These are phyloP conservation scores for Ceratobasidium papillatum DNA, from an alignment of 1,284 basidiomycete genomes.

Conservation along the genomic window DNA sequence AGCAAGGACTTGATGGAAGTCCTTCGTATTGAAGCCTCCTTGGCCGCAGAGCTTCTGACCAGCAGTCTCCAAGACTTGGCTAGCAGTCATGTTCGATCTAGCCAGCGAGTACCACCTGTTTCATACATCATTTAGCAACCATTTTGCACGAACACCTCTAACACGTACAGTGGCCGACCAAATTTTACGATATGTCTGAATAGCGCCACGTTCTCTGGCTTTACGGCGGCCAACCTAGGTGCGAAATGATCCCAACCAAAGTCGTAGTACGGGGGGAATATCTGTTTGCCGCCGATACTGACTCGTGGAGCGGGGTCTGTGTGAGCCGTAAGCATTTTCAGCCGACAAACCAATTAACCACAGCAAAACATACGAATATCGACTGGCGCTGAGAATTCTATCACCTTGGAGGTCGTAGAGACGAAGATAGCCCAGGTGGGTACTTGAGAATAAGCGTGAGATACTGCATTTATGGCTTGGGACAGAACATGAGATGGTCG, in stretches of 20 bases:
- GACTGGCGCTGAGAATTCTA: conserved; percentile 2
- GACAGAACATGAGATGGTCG: background rate
- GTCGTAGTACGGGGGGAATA: conserved; percentile 2
- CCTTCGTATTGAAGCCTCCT: background rate
- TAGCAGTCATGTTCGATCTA: background rate
- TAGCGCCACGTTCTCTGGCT: background rate
- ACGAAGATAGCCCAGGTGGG: background rate
- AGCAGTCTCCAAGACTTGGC: background rate
- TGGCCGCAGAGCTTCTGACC: background rate
- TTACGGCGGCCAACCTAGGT: background rate
- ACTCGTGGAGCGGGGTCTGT: background rate
- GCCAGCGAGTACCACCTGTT: background rate
- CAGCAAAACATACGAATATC: background rate
- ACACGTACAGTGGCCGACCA: conserved; percentile 8
- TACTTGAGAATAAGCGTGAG: background rate
- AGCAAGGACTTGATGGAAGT: background rate
- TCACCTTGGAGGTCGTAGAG: conserved; percentile 2
- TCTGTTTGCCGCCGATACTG: background rate
- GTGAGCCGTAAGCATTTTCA: background rate
- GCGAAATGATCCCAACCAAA: conserved; percentile 6
- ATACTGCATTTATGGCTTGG: background rate
- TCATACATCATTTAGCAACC: background rate
- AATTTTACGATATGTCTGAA: background rate
- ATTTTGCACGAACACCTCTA: background rate
- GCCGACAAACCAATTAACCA: background rate